Conservation (phyloP, 495 filamentous ascomycete genomes). For the Lentithecium fluviatile region DNA sequence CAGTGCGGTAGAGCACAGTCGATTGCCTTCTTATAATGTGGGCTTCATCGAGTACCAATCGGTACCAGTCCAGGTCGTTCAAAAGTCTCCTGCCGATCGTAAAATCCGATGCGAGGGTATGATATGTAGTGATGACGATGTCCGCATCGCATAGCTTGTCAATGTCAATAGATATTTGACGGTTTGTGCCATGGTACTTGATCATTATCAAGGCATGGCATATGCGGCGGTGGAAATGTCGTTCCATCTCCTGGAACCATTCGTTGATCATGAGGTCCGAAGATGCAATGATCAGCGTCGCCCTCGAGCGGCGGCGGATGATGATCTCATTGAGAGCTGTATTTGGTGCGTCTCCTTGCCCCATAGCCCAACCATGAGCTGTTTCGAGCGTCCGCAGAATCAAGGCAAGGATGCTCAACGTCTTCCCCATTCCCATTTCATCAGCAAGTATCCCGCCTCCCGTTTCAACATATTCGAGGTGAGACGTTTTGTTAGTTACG, state of each 20-base stretch:
- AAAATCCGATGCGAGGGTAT: constrained; percentile 19
- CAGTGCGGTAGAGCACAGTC: constrained; percentile 22
- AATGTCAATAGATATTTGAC: constrained; percentile 5
- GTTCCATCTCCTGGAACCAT: constrained; percentile 25
- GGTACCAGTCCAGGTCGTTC: constrained; percentile 11
- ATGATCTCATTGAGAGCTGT: not conserved
- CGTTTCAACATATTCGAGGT: not conserved
- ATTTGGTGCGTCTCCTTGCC: not conserved
- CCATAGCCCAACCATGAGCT: constrained; percentile 13
- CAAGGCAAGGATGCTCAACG: constrained; percentile 16
- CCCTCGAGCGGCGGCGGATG: not conserved
- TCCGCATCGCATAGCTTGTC: constrained; percentile 12
- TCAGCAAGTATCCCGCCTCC: constrained; percentile 24
- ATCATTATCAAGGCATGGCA: constrained; percentile 7
- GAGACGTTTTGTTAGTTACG: constrained; percentile 6
- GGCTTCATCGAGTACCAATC: constrained; percentile 27
- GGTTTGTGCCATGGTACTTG: constrained; percentile 27
- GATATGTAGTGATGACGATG: constrained; percentile 23
- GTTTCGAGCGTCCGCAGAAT: constrained; percentile 10
- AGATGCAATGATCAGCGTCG: constrained; percentile 18
- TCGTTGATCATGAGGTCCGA: constrained; percentile 28
- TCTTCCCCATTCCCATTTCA: constrained; percentile 30
- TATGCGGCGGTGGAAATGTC: constrained; percentile 10
- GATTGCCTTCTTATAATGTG: constrained; percentile 26
- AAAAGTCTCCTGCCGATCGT: not conserved